Evolutionary conservation across 2,329 filamentous ascomycete genomes (phyloP).

Genomic region (Aspergillus awamori): DNA sequence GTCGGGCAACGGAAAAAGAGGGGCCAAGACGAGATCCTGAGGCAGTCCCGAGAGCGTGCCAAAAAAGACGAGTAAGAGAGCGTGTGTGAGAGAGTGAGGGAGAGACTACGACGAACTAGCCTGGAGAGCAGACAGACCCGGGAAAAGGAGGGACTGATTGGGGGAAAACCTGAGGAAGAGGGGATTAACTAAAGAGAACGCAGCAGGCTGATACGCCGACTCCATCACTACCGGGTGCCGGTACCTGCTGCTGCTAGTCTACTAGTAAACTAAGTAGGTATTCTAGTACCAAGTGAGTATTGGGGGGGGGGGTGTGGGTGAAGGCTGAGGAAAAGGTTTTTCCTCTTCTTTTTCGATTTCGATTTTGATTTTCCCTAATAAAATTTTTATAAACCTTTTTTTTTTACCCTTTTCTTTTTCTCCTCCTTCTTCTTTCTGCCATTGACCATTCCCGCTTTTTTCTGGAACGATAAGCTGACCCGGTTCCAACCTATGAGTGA

Average conservation of each 20-base stretch:
- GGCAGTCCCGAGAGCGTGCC: constrained; percentile 1
- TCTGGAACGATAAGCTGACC: constrained; percentile 20
- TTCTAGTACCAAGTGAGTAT: too few species aligned
- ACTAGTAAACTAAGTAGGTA: not conserved
- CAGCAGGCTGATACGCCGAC: not conserved
- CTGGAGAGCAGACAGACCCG: not conserved
- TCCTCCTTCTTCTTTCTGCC: not conserved
- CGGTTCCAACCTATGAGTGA: not conserved
- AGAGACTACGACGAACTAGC: not conserved
- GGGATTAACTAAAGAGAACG: not conserved
- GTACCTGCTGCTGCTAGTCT: not conserved
- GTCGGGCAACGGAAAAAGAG: constrained; percentile 9
- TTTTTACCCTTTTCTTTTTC: not conserved
- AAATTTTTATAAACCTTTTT: not conserved
- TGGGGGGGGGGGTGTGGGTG: too few species aligned
- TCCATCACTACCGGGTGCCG: not conserved
- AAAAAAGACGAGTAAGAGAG: constrained; percentile 1
- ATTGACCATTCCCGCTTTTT: constrained; percentile 12
- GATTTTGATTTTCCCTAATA: not conserved
- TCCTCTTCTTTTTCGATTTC: not conserved
- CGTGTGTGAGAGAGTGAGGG: not conserved
- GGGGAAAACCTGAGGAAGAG: too few species aligned
- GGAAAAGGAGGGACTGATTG: not conserved
- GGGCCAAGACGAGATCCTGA: not conserved
- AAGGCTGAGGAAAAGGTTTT: not conserved